A percentile compares a stretch with the other conserved stretches of the same genome.
These are phyloP conservation scores for Komagataella pastoris DNA, from an alignment of 805 yeast species.

Conservation along the genomic window DNA sequence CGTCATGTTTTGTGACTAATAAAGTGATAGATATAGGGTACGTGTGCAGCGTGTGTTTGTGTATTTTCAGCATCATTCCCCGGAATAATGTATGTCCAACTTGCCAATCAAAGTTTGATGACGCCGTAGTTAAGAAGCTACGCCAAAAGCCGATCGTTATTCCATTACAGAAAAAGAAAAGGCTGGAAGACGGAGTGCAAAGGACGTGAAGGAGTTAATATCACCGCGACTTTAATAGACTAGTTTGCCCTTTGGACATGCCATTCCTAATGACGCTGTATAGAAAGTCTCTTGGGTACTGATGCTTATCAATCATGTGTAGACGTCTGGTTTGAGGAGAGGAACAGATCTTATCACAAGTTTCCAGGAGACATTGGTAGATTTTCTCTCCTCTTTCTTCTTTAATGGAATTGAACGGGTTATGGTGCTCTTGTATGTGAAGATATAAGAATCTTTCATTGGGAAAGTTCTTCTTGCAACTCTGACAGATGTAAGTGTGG, in stretches of 20 bases:
- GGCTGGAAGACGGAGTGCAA: slow-evolving; percentile 4
- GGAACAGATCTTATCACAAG: slow-evolving; percentile 26
- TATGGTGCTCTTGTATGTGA: slow-evolving; percentile 41
- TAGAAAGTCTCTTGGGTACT: slow-evolving; percentile 25
- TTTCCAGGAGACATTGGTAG: slow-evolving; percentile 27
- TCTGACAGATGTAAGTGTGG: slow-evolving; percentile 20
- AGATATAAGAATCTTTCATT: slow-evolving; percentile 25
- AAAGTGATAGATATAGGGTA: slow-evolving; percentile 84
- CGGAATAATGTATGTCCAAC: slow-evolving; percentile 65
- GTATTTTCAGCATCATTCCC: slow-evolving; percentile 65
- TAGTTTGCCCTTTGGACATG: slow-evolving; percentile 7
- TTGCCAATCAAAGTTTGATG: slow-evolving; percentile 71
- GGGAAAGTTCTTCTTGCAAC: slow-evolving; percentile 29
- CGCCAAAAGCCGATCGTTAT: slow-evolving; percentile 37
- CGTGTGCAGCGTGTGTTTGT: slow-evolving; percentile 90
- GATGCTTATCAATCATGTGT: slow-evolving; percentile 38
- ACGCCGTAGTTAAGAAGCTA: slow-evolving; percentile 40
- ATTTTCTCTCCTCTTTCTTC: slow-evolving; percentile 25
- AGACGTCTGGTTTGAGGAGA: slow-evolving; percentile 25
- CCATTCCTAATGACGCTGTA: slow-evolving; percentile 17
- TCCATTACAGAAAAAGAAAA: slow-evolving; percentile 15
- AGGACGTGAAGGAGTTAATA: not conserved
- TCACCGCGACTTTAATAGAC: slow-evolving; percentile 8
- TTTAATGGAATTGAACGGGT: slow-evolving; percentile 26
- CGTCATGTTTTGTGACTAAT: slow-evolving; percentile 89